Conservation (phyloP, 441 rosid genomes). For the Brassica balearica region DNA sequence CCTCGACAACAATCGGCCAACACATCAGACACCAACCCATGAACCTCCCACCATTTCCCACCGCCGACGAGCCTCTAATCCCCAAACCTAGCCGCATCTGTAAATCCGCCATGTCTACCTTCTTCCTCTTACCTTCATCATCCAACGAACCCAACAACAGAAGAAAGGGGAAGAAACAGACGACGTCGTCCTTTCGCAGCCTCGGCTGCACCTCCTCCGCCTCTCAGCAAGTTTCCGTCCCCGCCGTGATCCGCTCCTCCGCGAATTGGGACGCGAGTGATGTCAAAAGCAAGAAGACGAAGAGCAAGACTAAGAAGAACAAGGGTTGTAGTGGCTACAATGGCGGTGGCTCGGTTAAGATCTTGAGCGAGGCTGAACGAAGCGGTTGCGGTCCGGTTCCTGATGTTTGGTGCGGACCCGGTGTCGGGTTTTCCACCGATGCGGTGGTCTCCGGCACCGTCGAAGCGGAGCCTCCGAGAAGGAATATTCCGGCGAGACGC, state of each 20-base stretch:
- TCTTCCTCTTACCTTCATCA: slow-evolving; percentile 51
- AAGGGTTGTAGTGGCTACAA: slow-evolving; percentile 12
- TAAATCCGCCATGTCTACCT: slow-evolving; percentile 55
- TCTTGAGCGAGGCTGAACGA: slow-evolving; percentile 39
- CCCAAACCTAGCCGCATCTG: slow-evolving; percentile 43
- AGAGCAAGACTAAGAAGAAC: slow-evolving; percentile 50
- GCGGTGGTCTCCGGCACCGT: slow-evolving; percentile 64
- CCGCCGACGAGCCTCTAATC: slow-evolving; percentile 39
- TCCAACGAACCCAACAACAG: slow-evolving; percentile 44
- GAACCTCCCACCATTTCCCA: slow-evolving; percentile 25
- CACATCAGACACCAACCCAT: slow-evolving; percentile 49
- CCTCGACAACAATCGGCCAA: slow-evolving; percentile 38
- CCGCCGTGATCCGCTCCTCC: slow-evolving; percentile 75
- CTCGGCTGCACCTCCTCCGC: slow-evolving; percentile 81
- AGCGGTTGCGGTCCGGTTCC: slow-evolving; percentile 54
- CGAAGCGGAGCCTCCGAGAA: slow-evolving; percentile 52
- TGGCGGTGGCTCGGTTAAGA: slow-evolving; percentile 33
- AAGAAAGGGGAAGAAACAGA: slow-evolving; percentile 62
- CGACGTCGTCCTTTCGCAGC: slow-evolving; percentile 60
- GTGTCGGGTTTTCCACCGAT: slow-evolving; percentile 81
- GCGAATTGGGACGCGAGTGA: slow-evolving; percentile 73
- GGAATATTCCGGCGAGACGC: slow-evolving; percentile 67
- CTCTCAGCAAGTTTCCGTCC: slow-evolving; percentile 82
- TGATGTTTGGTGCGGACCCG: slow-evolving; percentile 74
- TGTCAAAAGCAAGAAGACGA: slow-evolving; percentile 55